phyloP scores from a whole-genome alignment of 495 filamentous ascomycete genomes.

The Copromyces sp. region DNA sequence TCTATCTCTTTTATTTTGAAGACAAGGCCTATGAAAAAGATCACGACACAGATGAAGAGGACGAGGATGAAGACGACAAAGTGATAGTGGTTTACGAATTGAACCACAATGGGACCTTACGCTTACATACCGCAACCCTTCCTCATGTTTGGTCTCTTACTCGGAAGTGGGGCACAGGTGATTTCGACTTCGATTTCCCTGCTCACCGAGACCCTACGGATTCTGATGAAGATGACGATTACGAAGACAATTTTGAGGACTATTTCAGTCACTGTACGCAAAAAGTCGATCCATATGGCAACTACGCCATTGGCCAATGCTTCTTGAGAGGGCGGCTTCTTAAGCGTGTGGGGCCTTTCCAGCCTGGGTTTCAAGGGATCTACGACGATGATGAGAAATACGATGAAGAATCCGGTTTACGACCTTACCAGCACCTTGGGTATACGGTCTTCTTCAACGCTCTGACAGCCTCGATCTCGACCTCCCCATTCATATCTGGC shows the following conservation, averaged over 20 bases:
- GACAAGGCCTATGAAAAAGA: too few species aligned
- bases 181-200: neutral
- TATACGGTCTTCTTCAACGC: neutral
- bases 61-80: too few species aligned
- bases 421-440: neutral
- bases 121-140: neutral
- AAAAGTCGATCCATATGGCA: neutral
- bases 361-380: neutral
- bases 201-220: too few species aligned
- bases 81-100: neutral
- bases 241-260: too few species aligned
- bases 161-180: neutral
- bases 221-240: too few species aligned
- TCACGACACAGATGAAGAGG: too few species aligned
- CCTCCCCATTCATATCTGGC: neutral
- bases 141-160: neutral
- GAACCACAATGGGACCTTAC: neutral
- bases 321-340: neutral
- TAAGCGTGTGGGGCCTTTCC: neutral
- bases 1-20: neutral
- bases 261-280: neutral
- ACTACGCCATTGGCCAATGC: neutral
- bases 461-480: neutral
- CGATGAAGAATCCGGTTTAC: neutral
- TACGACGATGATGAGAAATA: neutral